Base-by-base conservation (phyloP, 2,329 filamentous ascomycete species). In the Reticulascus tulasneorum region DNA sequence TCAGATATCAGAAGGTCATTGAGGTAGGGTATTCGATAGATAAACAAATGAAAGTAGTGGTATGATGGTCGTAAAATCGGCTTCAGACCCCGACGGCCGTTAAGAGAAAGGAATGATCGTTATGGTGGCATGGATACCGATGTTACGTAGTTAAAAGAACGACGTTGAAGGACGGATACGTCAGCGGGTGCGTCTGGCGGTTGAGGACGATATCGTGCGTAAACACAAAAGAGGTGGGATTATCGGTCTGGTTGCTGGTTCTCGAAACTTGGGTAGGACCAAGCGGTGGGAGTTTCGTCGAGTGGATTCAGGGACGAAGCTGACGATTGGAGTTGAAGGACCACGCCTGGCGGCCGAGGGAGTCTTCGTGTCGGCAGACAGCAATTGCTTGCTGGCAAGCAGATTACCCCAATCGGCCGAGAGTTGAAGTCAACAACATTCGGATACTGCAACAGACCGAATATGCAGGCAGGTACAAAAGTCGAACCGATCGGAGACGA, bases 1-100 rank as follows among this genome's bases (percentile, higher is more conserved):
- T 49, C 37, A 47, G 35, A 33, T 44, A 59, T 66, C 60, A 66
- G 59, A 56, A 59, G 59, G 55, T 66, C 63, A 64, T 67, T 60
- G 51, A 45, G 30, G 17, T 29, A n/a, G 35, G 42, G 40, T 44
- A 44, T 37, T 46, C 39, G 43, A 24, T 38, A 35, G 22, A 33
- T 25, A 35, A 22, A 44, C 39, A 46, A 38, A 46, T 38, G 40
- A 41, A 42, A 46, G 29, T 35, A 35, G 36, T 40, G 21, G 43
- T 35, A 28, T 40, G 40, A 31, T 38, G 35, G 38, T 45, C 44
- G 44, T 46, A 24, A 44, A 38, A 37, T 34, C 28, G 30, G 28
- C 13, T 27, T 25, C n/a, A 42, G 40, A 45, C 45, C 25, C 26
- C 23, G 29, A 15, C 19, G 36, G 34, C 45, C 37, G 22, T 23